phyloP scores from a whole-genome alignment of 1,284 basidiomycete genomes.

The Naganishia liquefaciens region DNA sequence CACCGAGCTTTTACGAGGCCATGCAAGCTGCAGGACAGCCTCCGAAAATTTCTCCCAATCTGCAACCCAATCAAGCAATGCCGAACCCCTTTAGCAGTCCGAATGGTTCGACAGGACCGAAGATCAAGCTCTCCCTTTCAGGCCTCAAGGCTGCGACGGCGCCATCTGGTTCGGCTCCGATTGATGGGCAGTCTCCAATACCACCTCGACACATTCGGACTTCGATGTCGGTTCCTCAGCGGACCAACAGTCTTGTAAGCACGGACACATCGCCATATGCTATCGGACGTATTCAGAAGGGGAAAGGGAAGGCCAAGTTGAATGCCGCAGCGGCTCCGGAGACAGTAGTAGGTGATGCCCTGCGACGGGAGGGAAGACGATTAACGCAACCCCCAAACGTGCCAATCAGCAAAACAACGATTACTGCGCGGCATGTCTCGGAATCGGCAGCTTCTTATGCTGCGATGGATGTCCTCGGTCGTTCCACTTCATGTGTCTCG shows the following conservation, averaged over 20 bases:
- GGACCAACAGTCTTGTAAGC: constrained; percentile 28
- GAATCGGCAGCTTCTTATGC: constrained; percentile 75
- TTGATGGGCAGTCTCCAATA: background rate
- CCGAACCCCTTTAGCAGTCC: constrained; percentile 21
- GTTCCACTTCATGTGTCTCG: constrained; percentile 94
- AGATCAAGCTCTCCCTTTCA: constrained; percentile 21
- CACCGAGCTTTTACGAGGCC: constrained; percentile 31
- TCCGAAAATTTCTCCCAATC: background rate
- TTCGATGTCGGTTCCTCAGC: constrained; percentile 17
- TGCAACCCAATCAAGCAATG: constrained; percentile 1
- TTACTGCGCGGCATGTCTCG: constrained; percentile 86
- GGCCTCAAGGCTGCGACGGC: constrained; percentile 10
- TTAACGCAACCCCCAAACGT: background rate
- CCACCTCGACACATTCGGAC: constrained; percentile 21
- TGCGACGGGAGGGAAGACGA: background rate
- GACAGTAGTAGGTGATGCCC: constrained; percentile 6
- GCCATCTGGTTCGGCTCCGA: background rate
- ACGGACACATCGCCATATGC: constrained; percentile 32
- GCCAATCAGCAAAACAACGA: constrained; percentile 76
- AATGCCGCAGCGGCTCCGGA: background rate
- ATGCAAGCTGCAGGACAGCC: constrained; percentile 2
- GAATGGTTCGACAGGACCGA: constrained; percentile 18
- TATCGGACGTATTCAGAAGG: constrained; percentile 28
- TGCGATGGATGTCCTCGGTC: constrained; percentile 96
- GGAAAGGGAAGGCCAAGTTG: constrained; percentile 29